Conservation (phyloP, 805 yeast genomes). For the Teunomyces funiuensis region DNA sequence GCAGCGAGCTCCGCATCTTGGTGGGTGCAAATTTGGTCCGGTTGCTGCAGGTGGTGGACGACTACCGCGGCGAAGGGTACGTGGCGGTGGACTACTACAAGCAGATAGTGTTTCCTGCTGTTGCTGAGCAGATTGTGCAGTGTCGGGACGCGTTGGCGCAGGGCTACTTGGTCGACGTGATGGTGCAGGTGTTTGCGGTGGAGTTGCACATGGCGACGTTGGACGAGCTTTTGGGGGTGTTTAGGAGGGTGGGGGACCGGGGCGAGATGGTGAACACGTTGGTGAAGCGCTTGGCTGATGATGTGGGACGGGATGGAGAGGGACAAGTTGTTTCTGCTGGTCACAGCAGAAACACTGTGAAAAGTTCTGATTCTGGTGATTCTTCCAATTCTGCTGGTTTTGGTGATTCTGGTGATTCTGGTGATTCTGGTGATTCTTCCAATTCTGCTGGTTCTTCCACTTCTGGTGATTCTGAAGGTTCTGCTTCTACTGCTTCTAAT, state of each 20-base stretch:
- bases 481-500: too few species aligned
- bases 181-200: slow-evolving; percentile 93
- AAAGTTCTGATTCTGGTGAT: too few species aligned
- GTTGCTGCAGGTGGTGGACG: slow-evolving; percentile 78
- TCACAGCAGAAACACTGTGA: too few species aligned
- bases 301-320: too few species aligned
- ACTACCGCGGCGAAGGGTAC: slow-evolving; percentile 47
- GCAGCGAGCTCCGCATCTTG: slow-evolving; percentile 84
- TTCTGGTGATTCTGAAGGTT: too few species aligned
- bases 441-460: too few species aligned
- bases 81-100: slow-evolving; percentile 35
- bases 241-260: too few species aligned
- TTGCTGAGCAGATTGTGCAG: slow-evolving; percentile 87
- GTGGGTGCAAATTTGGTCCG: slow-evolving; percentile 93
- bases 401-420: too few species aligned
- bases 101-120: slow-evolving; percentile 65
- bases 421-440: too few species aligned
- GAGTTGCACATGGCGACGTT: slow-evolving; percentile 81
- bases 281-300: slow-evolving; percentile 69
- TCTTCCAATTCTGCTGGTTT: too few species aligned
- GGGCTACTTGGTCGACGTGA: slow-evolving; percentile 84
- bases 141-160: slow-evolving; percentile 92
- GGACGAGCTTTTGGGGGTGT: slow-evolving; percentile 61
- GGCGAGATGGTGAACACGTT: slow-evolving; percentile 65
- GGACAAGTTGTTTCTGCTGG: too few species aligned